phyloP scores from a whole-genome alignment of 495 filamentous ascomycete genomes.

The Bombardia bombarda region DNA sequence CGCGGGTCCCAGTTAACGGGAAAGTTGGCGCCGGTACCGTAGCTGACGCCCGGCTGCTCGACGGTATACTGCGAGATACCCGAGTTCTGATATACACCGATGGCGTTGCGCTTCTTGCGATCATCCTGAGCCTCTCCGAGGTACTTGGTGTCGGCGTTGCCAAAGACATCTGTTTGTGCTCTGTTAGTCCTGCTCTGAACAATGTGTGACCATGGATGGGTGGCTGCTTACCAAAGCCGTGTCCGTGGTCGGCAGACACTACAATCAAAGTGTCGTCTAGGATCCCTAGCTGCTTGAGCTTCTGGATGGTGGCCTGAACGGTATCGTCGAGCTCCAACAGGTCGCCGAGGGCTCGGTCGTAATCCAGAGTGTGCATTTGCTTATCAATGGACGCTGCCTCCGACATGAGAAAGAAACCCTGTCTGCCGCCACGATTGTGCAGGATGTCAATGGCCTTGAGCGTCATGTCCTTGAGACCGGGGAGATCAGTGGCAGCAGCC shows the following conservation, averaged over 20 bases:
- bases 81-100: conserved; percentile 58
- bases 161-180: conserved; percentile 27
- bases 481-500: conserved; percentile 54
- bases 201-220: background rate
- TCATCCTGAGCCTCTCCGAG: conserved; percentile 48
- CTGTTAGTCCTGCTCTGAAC: background rate
- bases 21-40: conserved; percentile 60
- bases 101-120: conserved; percentile 56
- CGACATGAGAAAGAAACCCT: conserved; percentile 71
- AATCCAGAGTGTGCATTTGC: conserved; percentile 70
- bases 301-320: conserved; percentile 55
- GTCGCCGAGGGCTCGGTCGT: conserved; percentile 67
- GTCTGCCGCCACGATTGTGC: conserved; percentile 47
- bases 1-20: conserved; percentile 69
- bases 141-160: conserved; percentile 49
- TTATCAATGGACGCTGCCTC: conserved; percentile 74
- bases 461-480: conserved; percentile 74
- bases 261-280: conserved; percentile 61
- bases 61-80: conserved; percentile 63
- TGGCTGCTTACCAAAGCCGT: conserved; percentile 51
- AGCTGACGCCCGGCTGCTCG: conserved; percentile 32
- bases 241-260: conserved; percentile 70
- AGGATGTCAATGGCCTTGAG: conserved; percentile 69
- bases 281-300: conserved; percentile 46
- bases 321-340: conserved; percentile 72